These are phyloP conservation scores for Pseudodiploospora longispora DNA, from an alignment of 2,329 filamentous ascomycete genomes.

Conservation along the genomic window DNA sequence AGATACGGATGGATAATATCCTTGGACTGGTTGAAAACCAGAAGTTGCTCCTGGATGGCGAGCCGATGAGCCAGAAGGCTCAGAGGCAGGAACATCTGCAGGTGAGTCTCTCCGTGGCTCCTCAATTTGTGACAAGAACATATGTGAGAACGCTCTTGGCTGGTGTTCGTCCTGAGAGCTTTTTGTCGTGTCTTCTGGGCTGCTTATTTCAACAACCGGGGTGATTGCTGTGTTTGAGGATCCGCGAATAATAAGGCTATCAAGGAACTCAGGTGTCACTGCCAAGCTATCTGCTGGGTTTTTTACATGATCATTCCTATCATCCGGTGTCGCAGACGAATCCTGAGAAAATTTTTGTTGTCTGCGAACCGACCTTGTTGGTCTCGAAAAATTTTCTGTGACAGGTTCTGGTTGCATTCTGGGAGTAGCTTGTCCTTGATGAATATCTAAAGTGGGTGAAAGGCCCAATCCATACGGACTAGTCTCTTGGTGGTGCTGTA, in stretches of 20 bases:
- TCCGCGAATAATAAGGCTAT: too few species aligned
- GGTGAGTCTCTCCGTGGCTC: background rate
- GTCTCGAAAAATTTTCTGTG: conserved; percentile 55
- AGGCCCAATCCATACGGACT: conserved; percentile 28
- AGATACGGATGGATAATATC: too few species aligned
- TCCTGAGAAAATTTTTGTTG: conserved; percentile 42
- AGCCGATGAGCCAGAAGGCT: too few species aligned
- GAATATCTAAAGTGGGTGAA: conserved; percentile 35
- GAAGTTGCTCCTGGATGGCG: too few species aligned
- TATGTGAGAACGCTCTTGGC: conserved; percentile 37
- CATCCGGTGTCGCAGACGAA: conserved; percentile 33
- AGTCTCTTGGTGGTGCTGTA: conserved; percentile 52
- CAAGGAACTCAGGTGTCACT: conserved; percentile 13
- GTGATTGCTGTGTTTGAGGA: too few species aligned
- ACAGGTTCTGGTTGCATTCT: conserved; percentile 65
- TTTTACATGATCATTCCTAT: conserved; percentile 11
- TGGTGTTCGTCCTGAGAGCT: conserved; percentile 15
- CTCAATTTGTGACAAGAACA: conserved; percentile 43
- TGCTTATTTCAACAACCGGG: too few species aligned
- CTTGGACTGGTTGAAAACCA: too few species aligned
- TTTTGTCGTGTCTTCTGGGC: too few species aligned
- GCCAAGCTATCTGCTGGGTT: conserved; percentile 26
- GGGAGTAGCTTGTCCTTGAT: conserved; percentile 44
- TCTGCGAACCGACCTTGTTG: conserved; percentile 36
- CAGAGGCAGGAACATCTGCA: too few species aligned